A percentile compares a stretch with the other conserved stretches of the same genome.
phyloP scores from a whole-genome alignment of 352 stramenopile species.

The Phytophthora idaei region DNA sequence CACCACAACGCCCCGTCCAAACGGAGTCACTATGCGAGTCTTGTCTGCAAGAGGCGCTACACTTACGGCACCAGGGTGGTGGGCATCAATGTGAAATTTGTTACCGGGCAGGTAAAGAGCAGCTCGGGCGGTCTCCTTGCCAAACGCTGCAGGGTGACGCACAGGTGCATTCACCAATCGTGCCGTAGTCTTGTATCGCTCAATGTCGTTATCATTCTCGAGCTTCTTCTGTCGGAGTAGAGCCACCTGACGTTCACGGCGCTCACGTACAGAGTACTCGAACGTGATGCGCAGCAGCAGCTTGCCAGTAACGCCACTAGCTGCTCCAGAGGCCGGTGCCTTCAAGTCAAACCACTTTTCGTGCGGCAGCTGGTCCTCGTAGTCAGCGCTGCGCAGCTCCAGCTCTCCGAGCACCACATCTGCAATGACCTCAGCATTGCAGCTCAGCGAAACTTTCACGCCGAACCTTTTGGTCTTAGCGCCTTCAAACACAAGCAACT shows the following conservation, averaged over 20 bases:
- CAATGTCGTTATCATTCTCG: slow-evolving; percentile 70
- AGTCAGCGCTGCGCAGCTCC: slow-evolving; percentile 55
- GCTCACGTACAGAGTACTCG: slow-evolving; percentile 53
- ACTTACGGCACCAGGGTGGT: slow-evolving; percentile 71
- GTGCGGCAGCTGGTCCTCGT: slow-evolving; percentile 65
- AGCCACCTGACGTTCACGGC: slow-evolving; percentile 46
- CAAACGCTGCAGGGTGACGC: slow-evolving; percentile 77
- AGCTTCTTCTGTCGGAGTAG: slow-evolving; percentile 59
- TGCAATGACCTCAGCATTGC: slow-evolving; percentile 60
- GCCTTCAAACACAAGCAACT: slow-evolving; percentile 63
- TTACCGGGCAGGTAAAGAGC: slow-evolving; percentile 82
- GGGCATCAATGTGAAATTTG: slow-evolving; percentile 61
- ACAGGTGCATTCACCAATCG: slow-evolving; percentile 49
- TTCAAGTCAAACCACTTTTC: slow-evolving; percentile 63
- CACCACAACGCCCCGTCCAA: slow-evolving; percentile 73
- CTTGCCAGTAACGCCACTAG: slow-evolving; percentile 37
- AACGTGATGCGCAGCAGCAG: slow-evolving; percentile 68
- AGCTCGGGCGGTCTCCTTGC: slow-evolving; percentile 47
- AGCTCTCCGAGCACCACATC: slow-evolving; percentile 74
- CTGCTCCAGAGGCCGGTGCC: slow-evolving; percentile 34
- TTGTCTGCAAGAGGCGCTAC: slow-evolving; percentile 75
- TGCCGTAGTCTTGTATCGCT: slow-evolving; percentile 64
- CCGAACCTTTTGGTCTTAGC: slow-evolving; percentile 70
- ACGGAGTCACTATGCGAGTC: slow-evolving; percentile 73
- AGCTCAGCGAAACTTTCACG: slow-evolving; percentile 70